Evolutionary conservation across 1,139 yeast genomes (phyloP).

Genomic region (Blastobotrys malaysiensis): DNA sequence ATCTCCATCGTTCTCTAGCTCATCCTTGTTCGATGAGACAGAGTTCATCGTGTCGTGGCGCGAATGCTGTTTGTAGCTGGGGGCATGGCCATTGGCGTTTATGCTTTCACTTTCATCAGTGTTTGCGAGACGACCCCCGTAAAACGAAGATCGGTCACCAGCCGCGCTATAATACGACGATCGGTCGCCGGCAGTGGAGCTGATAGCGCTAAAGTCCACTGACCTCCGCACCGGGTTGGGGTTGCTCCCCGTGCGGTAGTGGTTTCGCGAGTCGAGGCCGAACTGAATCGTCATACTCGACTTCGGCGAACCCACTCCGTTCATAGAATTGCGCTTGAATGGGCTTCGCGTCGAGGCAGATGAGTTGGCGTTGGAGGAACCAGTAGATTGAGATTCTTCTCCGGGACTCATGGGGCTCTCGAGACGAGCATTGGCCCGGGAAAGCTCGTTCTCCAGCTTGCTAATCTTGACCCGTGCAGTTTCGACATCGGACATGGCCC

Average conservation of each 20-base stretch:
- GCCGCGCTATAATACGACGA: conserved; percentile 4
- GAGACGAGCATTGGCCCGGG: conserved; percentile 19
- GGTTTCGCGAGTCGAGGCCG: conserved; percentile 17
- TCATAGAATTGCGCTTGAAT: conserved; percentile 20
- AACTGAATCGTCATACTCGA: conserved; percentile 17
- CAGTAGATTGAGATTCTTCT: conserved; percentile 9
- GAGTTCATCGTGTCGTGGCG: background rate
- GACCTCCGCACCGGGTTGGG: conserved; percentile 16
- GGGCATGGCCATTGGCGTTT: background rate
- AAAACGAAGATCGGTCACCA: conserved; percentile 8
- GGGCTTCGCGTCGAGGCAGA: background rate
- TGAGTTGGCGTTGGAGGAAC: no score
- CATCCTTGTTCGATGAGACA: conserved; percentile 1
- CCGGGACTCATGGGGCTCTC: conserved; percentile 12
- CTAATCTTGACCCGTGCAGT: conserved; percentile 44
- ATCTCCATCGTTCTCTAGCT: conserved; percentile 13
- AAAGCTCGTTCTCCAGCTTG: conserved; percentile 50
- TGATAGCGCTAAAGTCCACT: conserved; percentile 14
- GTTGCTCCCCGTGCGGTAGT: conserved; percentile 4
- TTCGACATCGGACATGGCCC: conserved; percentile 58
- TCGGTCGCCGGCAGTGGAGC: conserved; percentile 4
- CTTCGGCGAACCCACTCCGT: conserved; percentile 1
- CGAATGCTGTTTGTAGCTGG: no score
- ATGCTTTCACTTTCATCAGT: conserved; percentile 1
- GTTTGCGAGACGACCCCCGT: background rate